A percentile compares a stretch with the other conserved stretches of the same genome.
Evolutionary conservation across 1,139 yeast species (phyloP).

Genomic region (Debaryomycetaceae sp.): DNA sequence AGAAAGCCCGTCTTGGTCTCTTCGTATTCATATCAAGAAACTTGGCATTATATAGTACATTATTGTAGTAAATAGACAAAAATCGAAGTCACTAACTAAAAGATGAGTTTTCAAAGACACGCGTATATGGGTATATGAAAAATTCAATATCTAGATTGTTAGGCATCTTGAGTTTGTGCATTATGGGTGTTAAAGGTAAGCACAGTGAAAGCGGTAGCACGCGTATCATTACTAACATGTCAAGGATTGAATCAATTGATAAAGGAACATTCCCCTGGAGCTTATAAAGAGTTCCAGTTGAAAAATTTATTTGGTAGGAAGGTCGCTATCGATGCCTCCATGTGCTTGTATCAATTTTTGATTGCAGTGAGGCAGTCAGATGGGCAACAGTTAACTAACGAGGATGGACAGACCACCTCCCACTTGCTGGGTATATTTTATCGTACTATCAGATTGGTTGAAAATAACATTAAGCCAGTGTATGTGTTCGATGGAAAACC

Average conservation of each 20-base stretch:
- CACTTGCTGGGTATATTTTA: conserved; percentile 96
- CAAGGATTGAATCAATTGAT: conserved; percentile 72
- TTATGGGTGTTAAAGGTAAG: conserved; percentile 75
- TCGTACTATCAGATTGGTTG: conserved; percentile 84
- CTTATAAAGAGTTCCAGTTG: conserved; percentile 75
- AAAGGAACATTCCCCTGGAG: conserved; percentile 83
- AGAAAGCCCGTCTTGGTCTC: neutral
- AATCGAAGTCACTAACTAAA: too few species aligned
- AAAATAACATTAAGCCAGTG: conserved; percentile 89
- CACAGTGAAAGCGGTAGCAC: conserved; percentile 7
- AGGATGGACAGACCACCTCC: conserved; percentile 89
- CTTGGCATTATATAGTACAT: neutral
- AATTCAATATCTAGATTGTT: neutral
- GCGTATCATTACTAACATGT: conserved; percentile 12
- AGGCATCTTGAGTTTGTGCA: neutral
- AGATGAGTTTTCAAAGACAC: neutral
- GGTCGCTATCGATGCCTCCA: conserved; percentile 87
- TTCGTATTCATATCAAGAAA: too few species aligned
- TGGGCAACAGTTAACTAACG: conserved; percentile 89
- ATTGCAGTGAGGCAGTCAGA: conserved; percentile 96
- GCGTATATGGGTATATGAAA: neutral
- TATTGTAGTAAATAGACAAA: neutral
- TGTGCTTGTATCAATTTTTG: conserved; percentile 91
- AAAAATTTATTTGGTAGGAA: conserved; percentile 88
- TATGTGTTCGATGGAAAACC: conserved; percentile 98